Evolutionary conservation across 805 yeast species (phyloP).

Genomic region (Myxozyma neotropica): DNA sequence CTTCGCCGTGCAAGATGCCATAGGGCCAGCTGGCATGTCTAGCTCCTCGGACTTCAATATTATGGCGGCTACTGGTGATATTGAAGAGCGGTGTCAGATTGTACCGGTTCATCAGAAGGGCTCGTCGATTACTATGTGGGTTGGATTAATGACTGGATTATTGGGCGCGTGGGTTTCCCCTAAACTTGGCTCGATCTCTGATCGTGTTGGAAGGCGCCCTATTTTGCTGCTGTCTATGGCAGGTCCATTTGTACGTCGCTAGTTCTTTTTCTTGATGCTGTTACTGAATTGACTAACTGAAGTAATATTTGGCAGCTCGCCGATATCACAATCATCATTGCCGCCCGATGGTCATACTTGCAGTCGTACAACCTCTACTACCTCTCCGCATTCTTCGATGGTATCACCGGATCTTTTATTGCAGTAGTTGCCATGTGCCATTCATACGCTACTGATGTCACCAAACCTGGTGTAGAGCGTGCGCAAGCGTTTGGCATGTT

Average conservation of each 20-base stretch:
- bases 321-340: conserved; percentile 15
- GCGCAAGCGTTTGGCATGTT: conserved; percentile 27
- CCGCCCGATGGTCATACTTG: conserved; percentile 17
- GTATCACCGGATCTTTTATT: conserved; percentile 23
- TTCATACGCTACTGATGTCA: conserved; percentile 27
- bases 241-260: conserved; percentile 26
- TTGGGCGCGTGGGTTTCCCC: conserved; percentile 23
- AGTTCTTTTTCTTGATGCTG: not conserved
- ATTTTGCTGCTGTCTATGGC: conserved; percentile 10
- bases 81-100: conserved; percentile 25
- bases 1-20: conserved; percentile 12
- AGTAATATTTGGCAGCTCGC: conserved; percentile 1
- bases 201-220: conserved; percentile 20
- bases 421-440: conserved; percentile 29
- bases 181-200: conserved; percentile 18
- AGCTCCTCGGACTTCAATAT: not conserved
- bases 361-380: conserved; percentile 23
- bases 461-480: conserved; percentile 21
- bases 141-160: conserved; percentile 24
- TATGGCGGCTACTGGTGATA: conserved; percentile 9
- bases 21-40: not conserved
- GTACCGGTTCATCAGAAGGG: conserved; percentile 20
- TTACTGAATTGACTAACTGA: not conserved
- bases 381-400: conserved; percentile 22
- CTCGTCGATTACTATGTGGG: conserved; percentile 26